Evolutionary conservation across 345 rosid genomes (phyloP).

Genomic region (Salix brachista): DNA sequence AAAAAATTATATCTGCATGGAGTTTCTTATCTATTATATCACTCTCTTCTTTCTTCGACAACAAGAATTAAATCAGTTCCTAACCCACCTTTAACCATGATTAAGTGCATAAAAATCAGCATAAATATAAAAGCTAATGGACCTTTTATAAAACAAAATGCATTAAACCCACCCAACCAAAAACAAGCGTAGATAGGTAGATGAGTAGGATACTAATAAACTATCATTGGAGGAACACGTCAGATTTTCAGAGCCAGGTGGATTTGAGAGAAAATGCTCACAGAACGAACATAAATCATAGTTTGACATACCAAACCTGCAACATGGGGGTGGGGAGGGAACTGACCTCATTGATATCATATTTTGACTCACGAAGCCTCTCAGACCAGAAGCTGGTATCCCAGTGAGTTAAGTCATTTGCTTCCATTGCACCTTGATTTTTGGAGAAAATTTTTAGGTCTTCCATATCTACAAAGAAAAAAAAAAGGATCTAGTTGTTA

Average conservation of each 20-base stretch:
- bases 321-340: background rate
- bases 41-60: no score
- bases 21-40: no score
- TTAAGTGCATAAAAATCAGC: no score
- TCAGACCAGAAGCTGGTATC: conserved; percentile 89
- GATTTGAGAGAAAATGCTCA: background rate
- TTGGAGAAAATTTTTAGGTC: conserved; percentile 69
- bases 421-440: conserved; percentile 70
- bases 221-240: background rate
- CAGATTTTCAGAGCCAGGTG: background rate
- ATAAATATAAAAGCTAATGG: no score
- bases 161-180: no score
- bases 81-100: no score
- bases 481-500: background rate
- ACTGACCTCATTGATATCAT: conserved; percentile 75
- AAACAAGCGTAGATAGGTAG: background rate
- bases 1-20: background rate
- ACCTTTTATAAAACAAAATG: no score
- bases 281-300: background rate
- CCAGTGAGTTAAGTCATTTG: conserved; percentile 71
- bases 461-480: conserved; percentile 55
- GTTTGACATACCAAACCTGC: background rate
- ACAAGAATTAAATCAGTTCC: no score
- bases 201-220: background rate
- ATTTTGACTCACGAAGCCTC: conserved; percentile 93